Conservation (phyloP, 192 early-diverging fungal genomes). For the Backusella australiensis region DNA sequence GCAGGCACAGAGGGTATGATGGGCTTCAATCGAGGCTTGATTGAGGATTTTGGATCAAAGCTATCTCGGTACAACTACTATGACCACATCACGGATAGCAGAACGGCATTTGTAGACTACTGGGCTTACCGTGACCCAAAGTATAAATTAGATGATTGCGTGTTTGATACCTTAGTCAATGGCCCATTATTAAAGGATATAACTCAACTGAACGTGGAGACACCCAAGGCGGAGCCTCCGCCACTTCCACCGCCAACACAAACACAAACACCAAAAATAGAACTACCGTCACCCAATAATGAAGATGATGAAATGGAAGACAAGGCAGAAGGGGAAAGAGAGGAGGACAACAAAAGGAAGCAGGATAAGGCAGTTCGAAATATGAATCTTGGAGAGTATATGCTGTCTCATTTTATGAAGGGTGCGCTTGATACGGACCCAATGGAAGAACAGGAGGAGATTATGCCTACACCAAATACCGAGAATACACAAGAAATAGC, state of each 20-base stretch:
- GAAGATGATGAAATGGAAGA: background rate
- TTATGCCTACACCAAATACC: background rate
- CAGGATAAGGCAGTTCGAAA: background rate
- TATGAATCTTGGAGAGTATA: background rate
- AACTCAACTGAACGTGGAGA: background rate
- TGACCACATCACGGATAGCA: background rate
- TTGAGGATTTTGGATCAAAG: conserved; percentile 7
- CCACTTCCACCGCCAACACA: background rate
- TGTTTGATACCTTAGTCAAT: background rate
- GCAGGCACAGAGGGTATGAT: background rate
- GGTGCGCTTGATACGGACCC: background rate
- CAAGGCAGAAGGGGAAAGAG: background rate
- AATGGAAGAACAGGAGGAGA: background rate
- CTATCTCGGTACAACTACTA: background rate
- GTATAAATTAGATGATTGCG: background rate
- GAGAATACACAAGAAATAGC: background rate
- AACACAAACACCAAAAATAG: background rate
- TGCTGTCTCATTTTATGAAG: conserved; percentile 1
- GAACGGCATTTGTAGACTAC: background rate
- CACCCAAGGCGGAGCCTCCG: background rate
- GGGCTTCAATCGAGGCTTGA: background rate
- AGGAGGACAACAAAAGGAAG: background rate
- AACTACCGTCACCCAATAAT: background rate
- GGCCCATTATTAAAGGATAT: background rate
- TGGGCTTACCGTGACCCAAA: conserved; percentile 7